Evolutionary conservation across 805 yeast genomes (phyloP), one percentile per base, ranked within the genome.

Genomic region (Barnettozyma vustinii): DNA sequence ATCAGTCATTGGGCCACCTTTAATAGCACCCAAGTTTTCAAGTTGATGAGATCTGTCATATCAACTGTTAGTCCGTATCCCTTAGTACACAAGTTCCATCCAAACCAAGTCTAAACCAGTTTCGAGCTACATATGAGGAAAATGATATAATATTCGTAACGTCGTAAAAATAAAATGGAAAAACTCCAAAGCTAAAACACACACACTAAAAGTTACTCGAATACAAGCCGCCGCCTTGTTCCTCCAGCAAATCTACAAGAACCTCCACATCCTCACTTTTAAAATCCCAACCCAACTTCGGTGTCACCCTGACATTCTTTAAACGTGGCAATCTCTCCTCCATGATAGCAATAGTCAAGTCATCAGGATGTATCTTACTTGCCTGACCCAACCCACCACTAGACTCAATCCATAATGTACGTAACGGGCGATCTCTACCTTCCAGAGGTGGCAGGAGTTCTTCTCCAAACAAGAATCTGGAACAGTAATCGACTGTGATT

Each of bases 341-440:
- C 61, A 80, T 75, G 19, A 91, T 68, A 0, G 97, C 97, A 42
- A 90, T 75, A 0, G 94, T 87, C 50, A 94, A 70, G 64, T 92
- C 97, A 56, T 88, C 85, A 0, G 98, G 96, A 58, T 87, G 88
- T 32, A 94, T 69, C 60, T 88, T 88, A 21, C 83, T 78, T 2
- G 89, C 77, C 50, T 91, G 87, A 2, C 97, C 97, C 51, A 86
- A 67, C 69, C 84, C 80, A 1, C 98, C 97, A 52, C 95, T 83
- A 42, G 96, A 84, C 50, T 87, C 92, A 23, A 94, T 74, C 60
- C 80, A 79, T 33, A 94, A 64, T 1, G 80, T 75, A 46, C 71
- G 73, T 51, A 92, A 67, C 1, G 88, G 87, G 27, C 76, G 66
- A 9, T 68, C 50, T 12, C 59, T 55, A 10, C 52, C 53, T 9